Percentiles rank a stretch among this genome's conserved stretches.
Conservation (phyloP, 495 filamentous ascomycete species). For the Entonaema liquescens region DNA sequence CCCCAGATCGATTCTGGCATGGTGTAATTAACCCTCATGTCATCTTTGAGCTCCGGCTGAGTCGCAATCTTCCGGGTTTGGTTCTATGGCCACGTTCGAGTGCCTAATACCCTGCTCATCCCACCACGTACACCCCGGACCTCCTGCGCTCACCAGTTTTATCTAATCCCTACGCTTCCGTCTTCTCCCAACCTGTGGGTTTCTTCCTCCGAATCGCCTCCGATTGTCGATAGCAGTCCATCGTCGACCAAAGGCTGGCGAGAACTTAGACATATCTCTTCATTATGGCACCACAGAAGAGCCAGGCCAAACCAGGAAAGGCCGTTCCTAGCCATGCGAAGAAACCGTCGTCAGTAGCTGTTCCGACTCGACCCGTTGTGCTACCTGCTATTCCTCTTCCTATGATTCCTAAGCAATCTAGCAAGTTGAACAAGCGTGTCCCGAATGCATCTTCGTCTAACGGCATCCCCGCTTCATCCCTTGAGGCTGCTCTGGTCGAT, state of each 20-base stretch:
- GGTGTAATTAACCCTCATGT: conserved; percentile 32
- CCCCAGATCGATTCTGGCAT: conserved; percentile 21
- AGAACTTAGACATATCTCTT: conserved; percentile 4
- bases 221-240: conserved; percentile 6
- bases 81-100: conserved; percentile 25
- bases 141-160: conserved; percentile 20
- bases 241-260: conserved; percentile 1
- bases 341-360: conserved; percentile 25
- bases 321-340: conserved; percentile 38
- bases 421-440: conserved; percentile 22
- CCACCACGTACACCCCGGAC: conserved; percentile 31
- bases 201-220: conserved; percentile 8
- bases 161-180: neutral
- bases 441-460: conserved; percentile 34
- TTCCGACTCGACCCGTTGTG: conserved; percentile 41
- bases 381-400: conserved; percentile 53
- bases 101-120: conserved; percentile 31
- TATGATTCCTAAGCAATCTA: conserved; percentile 47
- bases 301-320: conserved; percentile 38
- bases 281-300: conserved; percentile 41
- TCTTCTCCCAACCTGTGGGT: neutral
- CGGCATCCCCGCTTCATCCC: conserved; percentile 46
- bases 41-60: conserved; percentile 42
- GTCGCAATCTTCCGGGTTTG: conserved; percentile 40
- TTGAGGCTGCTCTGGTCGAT: conserved; percentile 44